These are phyloP conservation scores for Paramyrothecium roridum DNA, from an alignment of 2,329 filamentous ascomycete species.

Conservation along the genomic window DNA sequence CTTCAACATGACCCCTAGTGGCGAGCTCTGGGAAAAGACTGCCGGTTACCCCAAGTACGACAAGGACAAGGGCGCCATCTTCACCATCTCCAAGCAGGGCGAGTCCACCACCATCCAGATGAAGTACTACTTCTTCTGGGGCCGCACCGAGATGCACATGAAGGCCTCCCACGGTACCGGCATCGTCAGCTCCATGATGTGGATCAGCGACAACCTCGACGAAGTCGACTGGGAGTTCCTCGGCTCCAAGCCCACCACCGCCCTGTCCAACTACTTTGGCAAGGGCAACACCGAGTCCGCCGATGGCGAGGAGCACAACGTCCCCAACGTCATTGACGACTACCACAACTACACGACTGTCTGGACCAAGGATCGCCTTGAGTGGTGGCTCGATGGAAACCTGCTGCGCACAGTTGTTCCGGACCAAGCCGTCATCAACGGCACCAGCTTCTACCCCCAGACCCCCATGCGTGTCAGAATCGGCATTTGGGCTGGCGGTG, in stretches of 20 bases:
- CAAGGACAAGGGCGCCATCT: slow-evolving; percentile 61
- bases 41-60: slow-evolving; percentile 63
- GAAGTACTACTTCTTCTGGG: slow-evolving; percentile 84
- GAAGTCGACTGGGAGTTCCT: slow-evolving; percentile 88
- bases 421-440: slow-evolving; percentile 49
- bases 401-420: slow-evolving; percentile 62
- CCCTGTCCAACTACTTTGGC: slow-evolving; percentile 75
- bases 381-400: slow-evolving; percentile 68
- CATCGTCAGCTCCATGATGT: slow-evolving; percentile 78
- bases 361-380: slow-evolving; percentile 65
- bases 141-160: slow-evolving; percentile 73
- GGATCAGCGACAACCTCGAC: slow-evolving; percentile 80
- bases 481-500: slow-evolving; percentile 64
- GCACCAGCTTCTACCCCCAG: slow-evolving; percentile 66
- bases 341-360: slow-evolving; percentile 75
- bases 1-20: slow-evolving; percentile 61
- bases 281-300: slow-evolving; percentile 65
- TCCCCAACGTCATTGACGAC: slow-evolving; percentile 52
- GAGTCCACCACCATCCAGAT: slow-evolving; percentile 78
- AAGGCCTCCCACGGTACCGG: slow-evolving; percentile 73
- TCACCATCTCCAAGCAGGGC: slow-evolving; percentile 66
- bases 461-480: slow-evolving; percentile 71
- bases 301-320: slow-evolving; percentile 58
- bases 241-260: slow-evolving; percentile 60
- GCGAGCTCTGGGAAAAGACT: slow-evolving; percentile 65